Evolutionary conservation across 2,329 filamentous ascomycete species (phyloP).

Genomic region (Pseudogymnoascus sp.): DNA sequence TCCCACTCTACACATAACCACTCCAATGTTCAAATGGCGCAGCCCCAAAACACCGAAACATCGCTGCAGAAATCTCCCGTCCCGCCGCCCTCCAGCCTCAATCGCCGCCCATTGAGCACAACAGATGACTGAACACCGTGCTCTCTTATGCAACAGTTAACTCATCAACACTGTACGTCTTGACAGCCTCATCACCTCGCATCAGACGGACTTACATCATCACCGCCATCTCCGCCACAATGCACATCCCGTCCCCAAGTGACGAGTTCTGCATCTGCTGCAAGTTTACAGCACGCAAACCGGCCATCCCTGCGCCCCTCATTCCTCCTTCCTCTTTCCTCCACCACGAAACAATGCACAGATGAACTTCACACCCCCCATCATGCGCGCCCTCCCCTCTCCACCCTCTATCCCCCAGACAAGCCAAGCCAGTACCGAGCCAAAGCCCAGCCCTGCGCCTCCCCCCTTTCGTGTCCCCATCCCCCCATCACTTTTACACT

Average conservation of each 20-base stretch:
- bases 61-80: background rate
- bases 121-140: background rate
- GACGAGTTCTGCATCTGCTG: background rate
- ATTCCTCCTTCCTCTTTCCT: background rate
- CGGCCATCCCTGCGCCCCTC: background rate
- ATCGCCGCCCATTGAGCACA: background rate
- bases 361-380: background rate
- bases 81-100: background rate
- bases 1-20: background rate
- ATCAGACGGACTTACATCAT: background rate
- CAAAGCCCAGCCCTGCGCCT: background rate
- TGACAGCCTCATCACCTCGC: background rate
- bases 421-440: background rate
- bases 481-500: background rate
- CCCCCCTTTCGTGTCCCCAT: background rate
- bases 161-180: background rate
- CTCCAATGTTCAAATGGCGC: background rate
- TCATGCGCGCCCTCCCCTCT: background rate
- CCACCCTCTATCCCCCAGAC: background rate
- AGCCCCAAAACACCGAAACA: background rate
- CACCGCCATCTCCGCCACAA: background rate
- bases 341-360: background rate
- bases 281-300: background rate
- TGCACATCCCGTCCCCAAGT: background rate
- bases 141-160: background rate